Evolutionary conservation across 164 flowering plant species (phyloP).

Genomic region (Umbellularia californica): DNA sequence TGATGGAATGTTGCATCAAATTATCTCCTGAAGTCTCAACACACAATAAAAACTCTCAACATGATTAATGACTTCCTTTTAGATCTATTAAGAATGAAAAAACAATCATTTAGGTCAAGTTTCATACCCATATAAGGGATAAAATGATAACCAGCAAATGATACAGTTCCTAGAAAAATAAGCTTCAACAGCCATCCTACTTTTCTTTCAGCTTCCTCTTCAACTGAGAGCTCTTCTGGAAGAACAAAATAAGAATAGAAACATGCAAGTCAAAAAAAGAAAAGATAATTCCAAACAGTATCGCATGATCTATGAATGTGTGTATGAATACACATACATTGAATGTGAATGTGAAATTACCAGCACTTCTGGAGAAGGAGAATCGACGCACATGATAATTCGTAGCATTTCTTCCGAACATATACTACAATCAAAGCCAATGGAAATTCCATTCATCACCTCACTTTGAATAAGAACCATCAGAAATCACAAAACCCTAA

Average conservation of each 20-base stretch:
- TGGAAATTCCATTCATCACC: background rate
- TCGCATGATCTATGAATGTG: background rate
- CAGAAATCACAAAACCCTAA: background rate
- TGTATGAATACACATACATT: background rate
- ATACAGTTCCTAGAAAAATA: conserved; percentile 77
- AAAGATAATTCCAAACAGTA: background rate
- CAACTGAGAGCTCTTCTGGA: conserved; percentile 60
- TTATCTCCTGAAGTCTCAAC: conserved; percentile 57
- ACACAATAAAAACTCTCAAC: background rate
- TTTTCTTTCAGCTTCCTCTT: conserved; percentile 82
- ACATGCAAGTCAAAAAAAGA: background rate
- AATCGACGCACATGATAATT: background rate
- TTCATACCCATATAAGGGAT: conserved; percentile 83
- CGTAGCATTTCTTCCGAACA: background rate
- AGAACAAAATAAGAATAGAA: background rate
- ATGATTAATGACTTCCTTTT: background rate
- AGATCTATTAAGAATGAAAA: no score
- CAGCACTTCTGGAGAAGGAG: background rate
- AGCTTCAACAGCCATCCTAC: conserved; percentile 84
- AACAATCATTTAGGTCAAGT: background rate
- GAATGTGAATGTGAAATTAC: background rate
- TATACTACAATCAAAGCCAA: background rate
- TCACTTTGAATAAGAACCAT: no score
- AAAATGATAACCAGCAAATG: conserved; percentile 58
- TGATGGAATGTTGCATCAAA: conserved; percentile 76